Evolutionary conservation across 768 basidiomycete species (phyloP).

Genomic region (Russula dissimulans): DNA sequence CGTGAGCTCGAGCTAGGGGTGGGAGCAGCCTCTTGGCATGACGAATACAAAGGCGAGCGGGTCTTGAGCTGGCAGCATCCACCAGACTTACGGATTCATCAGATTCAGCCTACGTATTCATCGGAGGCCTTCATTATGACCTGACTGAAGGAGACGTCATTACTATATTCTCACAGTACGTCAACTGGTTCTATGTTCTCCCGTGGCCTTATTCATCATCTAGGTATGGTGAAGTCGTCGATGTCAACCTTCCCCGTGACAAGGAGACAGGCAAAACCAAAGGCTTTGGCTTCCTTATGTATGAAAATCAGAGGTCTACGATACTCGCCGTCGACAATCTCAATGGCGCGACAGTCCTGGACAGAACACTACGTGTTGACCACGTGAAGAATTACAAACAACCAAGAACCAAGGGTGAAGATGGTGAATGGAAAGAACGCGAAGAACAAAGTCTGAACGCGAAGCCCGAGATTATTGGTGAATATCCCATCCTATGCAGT

Average conservation of each 20-base stretch:
- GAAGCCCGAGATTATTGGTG: conserved; percentile 61
- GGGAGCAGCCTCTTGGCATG: conserved; percentile 80
- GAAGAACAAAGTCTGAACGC: conserved; percentile 87
- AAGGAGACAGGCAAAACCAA: conserved; percentile 83
- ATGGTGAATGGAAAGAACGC: conserved; percentile 77
- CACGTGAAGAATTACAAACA: conserved; percentile 92
- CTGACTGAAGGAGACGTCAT: conserved; percentile 97
- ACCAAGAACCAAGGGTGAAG: conserved; percentile 63
- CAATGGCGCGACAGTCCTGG: conserved; percentile 86
- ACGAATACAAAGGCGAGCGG: conserved; percentile 82
- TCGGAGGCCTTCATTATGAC: conserved; percentile 81
- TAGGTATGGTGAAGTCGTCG: conserved; percentile 95
- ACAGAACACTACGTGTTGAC: conserved; percentile 82
- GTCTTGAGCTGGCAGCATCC: conserved; percentile 17
- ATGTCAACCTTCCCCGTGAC: conserved; percentile 90
- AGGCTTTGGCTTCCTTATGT: conserved; percentile 98
- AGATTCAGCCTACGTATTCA: conserved; percentile 94
- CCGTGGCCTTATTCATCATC: background rate
- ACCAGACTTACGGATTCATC: background rate
- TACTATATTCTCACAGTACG: conserved; percentile 95
- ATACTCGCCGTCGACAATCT: conserved; percentile 96
- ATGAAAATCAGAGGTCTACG: conserved; percentile 96
- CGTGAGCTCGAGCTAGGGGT: conserved; percentile 74
- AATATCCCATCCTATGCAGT: conserved; percentile 24
- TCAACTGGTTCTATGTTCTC: conserved; percentile 14